Evolutionary conservation across 2,329 filamentous ascomycete genomes (phyloP), one percentile per base, ranked within the genome.

Genomic region (Ophiostoma tasmaniense): DNA sequence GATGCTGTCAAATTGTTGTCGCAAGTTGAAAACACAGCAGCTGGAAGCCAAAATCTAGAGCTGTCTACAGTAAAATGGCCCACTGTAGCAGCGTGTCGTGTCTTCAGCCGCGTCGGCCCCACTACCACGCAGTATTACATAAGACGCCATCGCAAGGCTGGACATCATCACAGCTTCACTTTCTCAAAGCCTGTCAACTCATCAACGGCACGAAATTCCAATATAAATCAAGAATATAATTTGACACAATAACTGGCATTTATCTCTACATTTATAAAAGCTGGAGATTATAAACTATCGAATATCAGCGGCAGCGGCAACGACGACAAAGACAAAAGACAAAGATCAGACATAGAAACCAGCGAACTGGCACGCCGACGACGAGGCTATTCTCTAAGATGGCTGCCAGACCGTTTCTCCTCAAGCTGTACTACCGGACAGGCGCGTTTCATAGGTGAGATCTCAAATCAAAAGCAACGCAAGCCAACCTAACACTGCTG

Each of bases 381-480:
- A 62, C 30, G 30, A 62, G 28, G 52, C 22, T 45, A 4, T 45
- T 45, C 42, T 4, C 20, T 13, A 30, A 17, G 14, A 62, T 62
- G 59, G 17, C 17, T 11, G 59, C 39, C 13, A 20, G 22, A 20
- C 39, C 93, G 6, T 97, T 96, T 79, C 86, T 94, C 71, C 82
- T 97, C 22, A 93, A 91, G 76, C 85, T 97, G 71, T 96, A 93
- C 81, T 96, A 94, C 79, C 87, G 89, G 71, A 86, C 84, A 20
- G 87, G 89, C 75, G 83, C 85, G 61, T 93, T 92, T 75, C 89
- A 94, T 78, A 85, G 86, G 88, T 88, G 79, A 68, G 75, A n/a
- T n/a, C n/a, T 8, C 1, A n/a, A 4, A 8, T 2, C 55, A 28
- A 14, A 4, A n/a, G n/a, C n/a, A n/a, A n/a, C n/a, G 4, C 14